Conservation (phyloP, 1,284 basidiomycete species). For the Cutaneotrichosporon daszewskae region DNA sequence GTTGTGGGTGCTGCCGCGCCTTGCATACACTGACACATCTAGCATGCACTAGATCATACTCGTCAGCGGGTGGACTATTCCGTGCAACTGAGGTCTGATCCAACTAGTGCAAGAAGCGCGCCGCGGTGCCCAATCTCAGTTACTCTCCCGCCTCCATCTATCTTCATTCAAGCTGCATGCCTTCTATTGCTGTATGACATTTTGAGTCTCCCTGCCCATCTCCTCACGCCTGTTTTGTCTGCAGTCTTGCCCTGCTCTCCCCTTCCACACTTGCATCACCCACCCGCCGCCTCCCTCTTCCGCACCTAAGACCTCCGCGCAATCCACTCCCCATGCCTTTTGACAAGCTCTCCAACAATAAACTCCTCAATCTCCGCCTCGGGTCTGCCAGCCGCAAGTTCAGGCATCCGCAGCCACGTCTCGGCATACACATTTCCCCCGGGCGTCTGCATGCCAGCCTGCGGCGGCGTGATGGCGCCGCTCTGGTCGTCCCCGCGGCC, state of each 20-base stretch:
- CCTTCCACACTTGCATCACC: not conserved
- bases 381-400: conserved; percentile 38
- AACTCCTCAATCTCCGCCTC: conserved; percentile 77
- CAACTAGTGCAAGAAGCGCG: too few species aligned
- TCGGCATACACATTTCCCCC: conserved; percentile 51
- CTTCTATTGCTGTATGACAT: conserved; percentile 3
- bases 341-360: conserved; percentile 70
- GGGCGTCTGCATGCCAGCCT: conserved; percentile 20
- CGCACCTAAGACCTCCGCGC: too few species aligned
- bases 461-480: conserved; percentile 11
- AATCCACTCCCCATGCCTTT: conserved; percentile 68
- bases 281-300: too few species aligned
- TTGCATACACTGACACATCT: too few species aligned
- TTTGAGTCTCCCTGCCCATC: not conserved
- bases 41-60: too few species aligned
- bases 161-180: not conserved
- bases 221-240: not conserved
- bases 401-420: conserved; percentile 67
- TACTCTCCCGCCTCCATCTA: too few species aligned
- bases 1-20: too few species aligned
- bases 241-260: not conserved
- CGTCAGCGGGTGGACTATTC: too few species aligned
- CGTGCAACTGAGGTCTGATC: too few species aligned
- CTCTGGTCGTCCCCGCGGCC: conserved; percentile 6
- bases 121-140: too few species aligned